These are phyloP conservation scores for Wickerhamiella infanticola DNA, from an alignment of 1,139 yeast species.

Conservation along the genomic window DNA sequence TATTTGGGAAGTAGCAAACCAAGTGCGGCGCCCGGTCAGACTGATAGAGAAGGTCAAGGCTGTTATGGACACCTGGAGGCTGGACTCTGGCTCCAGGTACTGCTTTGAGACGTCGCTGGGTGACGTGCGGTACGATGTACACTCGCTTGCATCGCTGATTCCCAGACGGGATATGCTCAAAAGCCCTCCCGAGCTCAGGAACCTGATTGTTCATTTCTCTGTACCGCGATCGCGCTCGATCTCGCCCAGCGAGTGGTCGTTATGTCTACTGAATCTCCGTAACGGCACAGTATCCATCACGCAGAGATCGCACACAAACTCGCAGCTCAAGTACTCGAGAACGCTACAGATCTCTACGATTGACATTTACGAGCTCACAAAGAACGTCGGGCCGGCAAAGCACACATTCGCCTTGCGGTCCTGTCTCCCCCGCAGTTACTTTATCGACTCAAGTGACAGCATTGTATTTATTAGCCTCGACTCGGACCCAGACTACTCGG, in stretches of 20 bases:
- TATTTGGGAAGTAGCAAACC: conserved; percentile 19
- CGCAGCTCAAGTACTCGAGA: not conserved
- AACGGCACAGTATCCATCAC: not conserved
- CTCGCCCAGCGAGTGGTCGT: not conserved
- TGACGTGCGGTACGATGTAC: conserved; percentile 16
- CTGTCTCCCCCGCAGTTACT: conserved; percentile 10
- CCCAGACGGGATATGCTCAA: conserved; percentile 23
- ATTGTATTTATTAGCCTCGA: conserved; percentile 18
- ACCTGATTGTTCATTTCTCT: not conserved
- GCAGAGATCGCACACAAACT: not conserved
- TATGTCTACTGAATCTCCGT: not conserved
- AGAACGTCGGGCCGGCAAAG: conserved; percentile 13
- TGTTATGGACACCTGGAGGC: conserved; percentile 17
- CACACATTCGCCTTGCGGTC: conserved; percentile 18
- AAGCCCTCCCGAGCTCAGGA: conserved; percentile 8
- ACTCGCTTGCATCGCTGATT: conserved; percentile 20
- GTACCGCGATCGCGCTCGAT: conserved; percentile 1
- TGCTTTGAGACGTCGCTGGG: conserved; percentile 16
- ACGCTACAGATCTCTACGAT: not conserved
- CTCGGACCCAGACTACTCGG: conserved; percentile 17
- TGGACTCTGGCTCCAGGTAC: not conserved
- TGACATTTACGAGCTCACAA: conserved; percentile 13
- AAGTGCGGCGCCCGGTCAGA: conserved; percentile 19
- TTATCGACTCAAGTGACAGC: conserved; percentile 14
- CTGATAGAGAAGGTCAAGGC: conserved; percentile 14